Conservation (phyloP, 306 rosid species). For the Prunus armeniaca region DNA sequence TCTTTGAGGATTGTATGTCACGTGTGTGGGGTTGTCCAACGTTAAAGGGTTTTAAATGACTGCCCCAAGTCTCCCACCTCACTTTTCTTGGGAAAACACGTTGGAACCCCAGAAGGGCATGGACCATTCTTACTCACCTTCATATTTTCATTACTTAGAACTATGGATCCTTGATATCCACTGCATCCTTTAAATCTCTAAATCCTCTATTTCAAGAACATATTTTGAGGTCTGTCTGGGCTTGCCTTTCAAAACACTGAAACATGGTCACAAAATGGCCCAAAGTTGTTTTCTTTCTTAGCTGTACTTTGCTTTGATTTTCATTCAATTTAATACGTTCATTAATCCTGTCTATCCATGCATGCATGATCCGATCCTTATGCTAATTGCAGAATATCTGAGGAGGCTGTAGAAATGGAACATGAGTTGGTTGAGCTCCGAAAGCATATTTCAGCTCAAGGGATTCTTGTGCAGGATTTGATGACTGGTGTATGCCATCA, state of each 20-base stretch:
- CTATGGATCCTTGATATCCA: not conserved
- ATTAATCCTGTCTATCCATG: not conserved
- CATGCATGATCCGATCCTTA: conserved; percentile 16
- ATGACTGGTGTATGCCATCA: conserved; percentile 90
- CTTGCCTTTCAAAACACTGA: not conserved
- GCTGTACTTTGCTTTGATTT: not conserved
- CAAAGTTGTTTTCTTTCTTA: not conserved
- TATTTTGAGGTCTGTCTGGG: not conserved
- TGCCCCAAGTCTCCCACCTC: not conserved
- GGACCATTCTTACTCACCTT: not conserved
- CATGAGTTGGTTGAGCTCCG: conserved; percentile 85
- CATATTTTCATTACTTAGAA: not conserved
- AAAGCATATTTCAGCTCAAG: conserved; percentile 85
- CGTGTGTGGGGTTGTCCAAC: not conserved
- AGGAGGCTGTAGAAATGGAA: conserved; percentile 91
- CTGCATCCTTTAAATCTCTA: not conserved
- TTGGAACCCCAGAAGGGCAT: not conserved
- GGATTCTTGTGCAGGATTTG: conserved; percentile 92
- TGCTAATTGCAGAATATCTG: conserved; percentile 70
- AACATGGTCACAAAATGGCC: not conserved
- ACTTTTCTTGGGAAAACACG: not conserved
- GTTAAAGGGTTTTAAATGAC: not conserved
- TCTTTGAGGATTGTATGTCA: not conserved
- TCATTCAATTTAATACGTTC: not conserved
- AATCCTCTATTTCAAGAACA: not conserved